Conservation (phyloP, 2,329 filamentous ascomycete species). For the Ascocoryne sarcoides region DNA sequence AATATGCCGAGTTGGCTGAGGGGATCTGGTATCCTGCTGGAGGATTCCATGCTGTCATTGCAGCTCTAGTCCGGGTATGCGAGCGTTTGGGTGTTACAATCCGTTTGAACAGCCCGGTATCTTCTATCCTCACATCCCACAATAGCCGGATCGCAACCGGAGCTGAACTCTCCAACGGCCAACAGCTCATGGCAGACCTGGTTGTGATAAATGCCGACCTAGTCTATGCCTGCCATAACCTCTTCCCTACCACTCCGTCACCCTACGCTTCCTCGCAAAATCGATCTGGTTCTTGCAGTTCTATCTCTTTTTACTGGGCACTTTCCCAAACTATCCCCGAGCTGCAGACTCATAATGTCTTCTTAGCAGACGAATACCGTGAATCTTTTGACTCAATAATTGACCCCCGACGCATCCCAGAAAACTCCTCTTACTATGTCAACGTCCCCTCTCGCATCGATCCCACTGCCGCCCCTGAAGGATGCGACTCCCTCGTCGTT, state of each 20-base stretch:
- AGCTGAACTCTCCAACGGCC: slow-evolving; percentile 49
- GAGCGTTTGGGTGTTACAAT: slow-evolving; percentile 54
- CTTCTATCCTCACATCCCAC: slow-evolving; percentile 42
- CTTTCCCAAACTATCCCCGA: slow-evolving; percentile 51
- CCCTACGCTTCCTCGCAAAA: slow-evolving; percentile 33
- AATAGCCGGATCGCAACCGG: slow-evolving; percentile 48
- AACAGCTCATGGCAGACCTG: slow-evolving; percentile 52
- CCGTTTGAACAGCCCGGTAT: slow-evolving; percentile 49
- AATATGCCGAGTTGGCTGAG: slow-evolving; percentile 68
- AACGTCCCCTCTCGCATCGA: slow-evolving; percentile 67
- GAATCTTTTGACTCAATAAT: slow-evolving; percentile 72
- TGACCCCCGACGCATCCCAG: slow-evolving; percentile 56
- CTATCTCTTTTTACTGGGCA: slow-evolving; percentile 71
- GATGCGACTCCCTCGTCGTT: slow-evolving; percentile 57
- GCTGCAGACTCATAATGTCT: slow-evolving; percentile 66
- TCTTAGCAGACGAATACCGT: slow-evolving; percentile 63
- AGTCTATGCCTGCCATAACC: slow-evolving; percentile 64
- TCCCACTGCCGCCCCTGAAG: slow-evolving; percentile 54
- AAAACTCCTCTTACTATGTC: slow-evolving; percentile 66
- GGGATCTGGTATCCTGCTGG: slow-evolving; percentile 69
- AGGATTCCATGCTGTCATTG: slow-evolving; percentile 59
- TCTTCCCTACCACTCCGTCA: slow-evolving; percentile 36
- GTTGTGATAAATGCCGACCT: slow-evolving; percentile 67
- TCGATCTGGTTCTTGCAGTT: slow-evolving; percentile 56
- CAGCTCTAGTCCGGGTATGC: slow-evolving; percentile 55